Conservation (phyloP, 352 stramenopile genomes). For the Globisporangium camurandrum region DNA sequence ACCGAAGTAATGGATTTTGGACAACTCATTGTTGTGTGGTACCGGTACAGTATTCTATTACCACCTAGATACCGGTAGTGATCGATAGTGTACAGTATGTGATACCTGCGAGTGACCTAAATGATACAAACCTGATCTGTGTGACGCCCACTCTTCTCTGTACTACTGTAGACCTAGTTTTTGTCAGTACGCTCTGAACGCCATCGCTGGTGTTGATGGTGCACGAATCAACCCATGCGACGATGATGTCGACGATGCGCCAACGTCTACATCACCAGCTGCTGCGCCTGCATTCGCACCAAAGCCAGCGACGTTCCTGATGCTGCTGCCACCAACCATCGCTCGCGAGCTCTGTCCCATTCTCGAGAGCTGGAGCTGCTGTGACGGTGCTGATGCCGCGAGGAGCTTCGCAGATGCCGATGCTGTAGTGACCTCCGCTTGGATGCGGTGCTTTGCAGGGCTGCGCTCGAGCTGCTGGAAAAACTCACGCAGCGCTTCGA, state of each 20-base stretch:
- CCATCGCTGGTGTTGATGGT: not conserved
- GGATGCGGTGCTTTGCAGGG: conserved; percentile 22
- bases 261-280: not conserved
- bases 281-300: not conserved
- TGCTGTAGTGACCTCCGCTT: not conserved
- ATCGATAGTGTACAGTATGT: too few relatives aligned
- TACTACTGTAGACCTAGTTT: too few relatives aligned
- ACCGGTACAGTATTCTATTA: too few relatives aligned
- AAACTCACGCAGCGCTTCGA: conserved; percentile 15
- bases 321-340: not conserved
- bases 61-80: too few relatives aligned
- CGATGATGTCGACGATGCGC: not conserved
- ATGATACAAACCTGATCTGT: too few relatives aligned
- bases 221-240: not conserved
- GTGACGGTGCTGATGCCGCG: not conserved
- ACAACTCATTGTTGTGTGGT: too few relatives aligned
- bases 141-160: too few relatives aligned
- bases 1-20: too few relatives aligned
- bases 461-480: conserved; percentile 20
- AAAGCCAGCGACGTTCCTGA: not conserved
- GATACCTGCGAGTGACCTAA: too few relatives aligned
- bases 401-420: not conserved
- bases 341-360: not conserved
- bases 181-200: too few relatives aligned
- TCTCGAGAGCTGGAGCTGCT: not conserved